phyloP scores from a whole-genome alignment of 345 rosid species.

The Citrus reticulata region DNA sequence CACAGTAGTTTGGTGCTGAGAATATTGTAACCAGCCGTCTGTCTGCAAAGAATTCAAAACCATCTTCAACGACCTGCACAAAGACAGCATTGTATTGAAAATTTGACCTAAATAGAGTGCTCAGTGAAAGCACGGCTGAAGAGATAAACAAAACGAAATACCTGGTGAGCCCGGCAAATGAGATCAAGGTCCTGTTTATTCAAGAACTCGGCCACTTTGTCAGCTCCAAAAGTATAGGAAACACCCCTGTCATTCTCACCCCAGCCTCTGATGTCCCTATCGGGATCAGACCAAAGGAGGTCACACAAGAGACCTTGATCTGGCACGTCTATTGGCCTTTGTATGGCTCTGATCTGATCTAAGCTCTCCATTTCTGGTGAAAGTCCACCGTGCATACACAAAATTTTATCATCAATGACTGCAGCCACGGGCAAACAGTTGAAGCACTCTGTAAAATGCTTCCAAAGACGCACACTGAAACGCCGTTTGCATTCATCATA shows the following conservation, averaged over 20 bases:
- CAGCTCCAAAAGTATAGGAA: slow-evolving; percentile 48
- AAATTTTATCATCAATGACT: slow-evolving; percentile 36
- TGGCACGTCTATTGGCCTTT: slow-evolving; percentile 43
- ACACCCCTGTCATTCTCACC: slow-evolving; percentile 54
- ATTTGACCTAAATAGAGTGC: too few relatives aligned
- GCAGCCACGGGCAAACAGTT: slow-evolving; percentile 49
- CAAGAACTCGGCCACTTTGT: slow-evolving; percentile 43
- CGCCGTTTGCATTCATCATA: slow-evolving; percentile 57
- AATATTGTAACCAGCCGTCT: slow-evolving; percentile 46
- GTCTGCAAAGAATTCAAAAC: slow-evolving; percentile 48
- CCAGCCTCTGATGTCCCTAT: slow-evolving; percentile 40
- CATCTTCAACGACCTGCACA: slow-evolving; percentile 48
- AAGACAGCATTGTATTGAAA: not conserved
- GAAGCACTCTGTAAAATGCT: slow-evolving; percentile 48
- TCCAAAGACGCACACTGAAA: slow-evolving; percentile 51
- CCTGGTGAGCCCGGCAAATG: slow-evolving; percentile 52
- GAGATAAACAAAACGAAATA: not conserved
- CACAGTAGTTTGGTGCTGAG: slow-evolving; percentile 51
- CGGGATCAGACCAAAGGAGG: slow-evolving; percentile 54
- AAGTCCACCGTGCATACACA: slow-evolving; percentile 49
- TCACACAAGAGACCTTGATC: slow-evolving; percentile 49
- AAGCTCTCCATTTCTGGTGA: slow-evolving; percentile 37
- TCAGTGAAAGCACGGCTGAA: not conserved
- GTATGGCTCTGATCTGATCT: slow-evolving; percentile 36
- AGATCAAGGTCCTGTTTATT: slow-evolving; percentile 48